These are phyloP conservation scores for Plasmodium gallinaceum DNA, from an alignment of 169 alveolate genomes.

Conservation along the genomic window DNA sequence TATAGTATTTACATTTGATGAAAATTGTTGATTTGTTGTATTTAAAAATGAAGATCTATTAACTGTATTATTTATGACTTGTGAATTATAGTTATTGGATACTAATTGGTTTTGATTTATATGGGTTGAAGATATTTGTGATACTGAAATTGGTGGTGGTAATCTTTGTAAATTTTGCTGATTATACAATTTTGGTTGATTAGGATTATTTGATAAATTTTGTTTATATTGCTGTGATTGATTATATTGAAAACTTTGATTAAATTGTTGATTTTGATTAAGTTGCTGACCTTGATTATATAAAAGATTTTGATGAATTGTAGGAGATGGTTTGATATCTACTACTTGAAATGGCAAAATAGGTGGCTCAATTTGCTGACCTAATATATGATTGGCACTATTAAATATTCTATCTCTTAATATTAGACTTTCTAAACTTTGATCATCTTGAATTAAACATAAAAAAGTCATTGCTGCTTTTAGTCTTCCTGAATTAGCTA, in stretches of 20 bases:
- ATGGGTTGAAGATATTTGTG: not conserved
- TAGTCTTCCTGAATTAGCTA: constrained; percentile 83
- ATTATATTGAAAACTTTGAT: not conserved
- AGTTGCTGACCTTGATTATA: not conserved
- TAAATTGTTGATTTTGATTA: not conserved
- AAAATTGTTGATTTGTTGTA: not conserved
- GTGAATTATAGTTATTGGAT: constrained; percentile 5
- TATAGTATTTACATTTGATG: too few relatives aligned
- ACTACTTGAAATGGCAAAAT: constrained; percentile 77
- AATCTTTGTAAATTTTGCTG: constrained; percentile 3
- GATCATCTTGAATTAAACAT: constrained; percentile 79
- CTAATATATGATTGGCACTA: constrained; percentile 80
- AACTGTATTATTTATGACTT: constrained; percentile 8
- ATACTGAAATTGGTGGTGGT: constrained; percentile 28
- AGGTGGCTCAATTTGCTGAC: constrained; percentile 70
- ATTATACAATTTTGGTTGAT: not conserved
- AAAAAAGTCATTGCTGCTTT: constrained; percentile 83
- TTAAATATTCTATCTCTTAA: constrained; percentile 82
- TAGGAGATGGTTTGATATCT: constrained; percentile 64
- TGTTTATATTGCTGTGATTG: constrained; percentile 5
- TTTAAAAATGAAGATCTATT: constrained; percentile 8
- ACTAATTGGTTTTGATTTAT: not conserved
- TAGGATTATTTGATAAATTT: not conserved
- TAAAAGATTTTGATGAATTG: constrained; percentile 2
- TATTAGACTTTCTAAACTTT: constrained; percentile 71